Percentiles rank a stretch among this genome's conserved stretches.
Conservation (phyloP, 768 basidiomycete genomes). For the Solioccasus polychromus region DNA sequence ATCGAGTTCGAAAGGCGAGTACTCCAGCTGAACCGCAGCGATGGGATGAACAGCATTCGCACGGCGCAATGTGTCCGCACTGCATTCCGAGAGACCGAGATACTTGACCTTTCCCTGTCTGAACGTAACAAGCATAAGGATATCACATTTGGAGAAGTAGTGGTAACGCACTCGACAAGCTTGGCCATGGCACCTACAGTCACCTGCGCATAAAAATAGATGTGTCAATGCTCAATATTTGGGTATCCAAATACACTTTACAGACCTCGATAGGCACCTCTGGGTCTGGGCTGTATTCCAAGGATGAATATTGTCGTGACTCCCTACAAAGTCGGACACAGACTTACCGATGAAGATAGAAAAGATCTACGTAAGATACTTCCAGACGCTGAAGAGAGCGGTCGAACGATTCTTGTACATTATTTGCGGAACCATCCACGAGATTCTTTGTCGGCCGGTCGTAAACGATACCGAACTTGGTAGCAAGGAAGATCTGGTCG, state of each 20-base stretch:
- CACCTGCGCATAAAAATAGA: slow-evolving; percentile 14
- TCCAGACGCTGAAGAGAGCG: slow-evolving; percentile 42
- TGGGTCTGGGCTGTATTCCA: slow-evolving; percentile 38
- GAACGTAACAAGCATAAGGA: slow-evolving; percentile 1
- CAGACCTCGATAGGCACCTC: slow-evolving; percentile 47
- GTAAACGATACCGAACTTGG: slow-evolving; percentile 47
- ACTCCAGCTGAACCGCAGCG: slow-evolving; percentile 48
- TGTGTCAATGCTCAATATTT: not conserved
- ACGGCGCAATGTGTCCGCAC: slow-evolving; percentile 44
- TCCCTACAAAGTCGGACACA: not conserved
- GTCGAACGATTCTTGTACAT: slow-evolving; percentile 37
- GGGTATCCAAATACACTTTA: too few species aligned
- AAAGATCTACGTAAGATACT: slow-evolving; percentile 43
- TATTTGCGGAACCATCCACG: slow-evolving; percentile 39
- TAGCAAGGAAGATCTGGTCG: slow-evolving; percentile 56
- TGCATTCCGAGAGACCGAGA: slow-evolving; percentile 53
- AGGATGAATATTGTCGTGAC: too few species aligned
- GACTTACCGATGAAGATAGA: slow-evolving; percentile 42
- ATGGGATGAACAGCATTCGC: slow-evolving; percentile 52
- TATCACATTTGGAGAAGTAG: not conserved
- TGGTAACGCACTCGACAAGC: slow-evolving; percentile 43
- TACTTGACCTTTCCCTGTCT: slow-evolving; percentile 42
- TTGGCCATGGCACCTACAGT: slow-evolving; percentile 51
- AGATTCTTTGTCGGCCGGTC: slow-evolving; percentile 18
- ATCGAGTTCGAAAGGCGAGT: slow-evolving; percentile 47